Conservation (phyloP, 1,139 yeast genomes). For the Debaryomyces coudertii region DNA sequence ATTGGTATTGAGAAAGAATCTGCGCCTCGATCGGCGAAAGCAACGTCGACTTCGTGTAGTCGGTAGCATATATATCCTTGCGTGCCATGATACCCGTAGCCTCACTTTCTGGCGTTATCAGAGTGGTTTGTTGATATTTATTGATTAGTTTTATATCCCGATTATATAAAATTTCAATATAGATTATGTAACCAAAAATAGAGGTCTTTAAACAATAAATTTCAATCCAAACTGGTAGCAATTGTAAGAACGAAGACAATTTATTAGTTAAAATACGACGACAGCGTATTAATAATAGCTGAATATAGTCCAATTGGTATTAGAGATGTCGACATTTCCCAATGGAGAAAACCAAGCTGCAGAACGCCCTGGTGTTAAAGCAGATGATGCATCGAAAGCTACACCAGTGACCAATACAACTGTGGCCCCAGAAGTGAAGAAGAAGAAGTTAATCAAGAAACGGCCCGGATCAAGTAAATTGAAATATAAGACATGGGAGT, state of each 20-base stretch:
- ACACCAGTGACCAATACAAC: slow-evolving; percentile 8
- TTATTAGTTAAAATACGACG: neutral
- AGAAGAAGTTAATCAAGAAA: slow-evolving; percentile 44
- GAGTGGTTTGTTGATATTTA: neutral
- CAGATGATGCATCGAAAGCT: neutral
- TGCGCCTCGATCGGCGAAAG: slow-evolving; percentile 43
- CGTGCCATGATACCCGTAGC: slow-evolving; percentile 13
- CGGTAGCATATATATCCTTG: slow-evolving; percentile 23
- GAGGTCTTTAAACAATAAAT: slow-evolving; percentile 3
- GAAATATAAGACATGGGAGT: slow-evolving; percentile 59
- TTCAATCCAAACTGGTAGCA: slow-evolving; percentile 8
- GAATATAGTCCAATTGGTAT: slow-evolving; percentile 3
- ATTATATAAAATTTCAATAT: neutral
- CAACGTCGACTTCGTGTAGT: slow-evolving; percentile 33
- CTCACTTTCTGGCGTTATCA: neutral
- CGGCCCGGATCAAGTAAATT: slow-evolving; percentile 40
- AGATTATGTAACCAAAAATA: slow-evolving; percentile 1
- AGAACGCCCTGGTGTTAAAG: neutral
- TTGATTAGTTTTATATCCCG: neutral
- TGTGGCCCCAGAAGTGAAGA: slow-evolving; percentile 15
- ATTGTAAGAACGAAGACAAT: neutral
- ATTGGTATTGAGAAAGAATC: slow-evolving; percentile 51
- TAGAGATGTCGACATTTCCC: neutral
- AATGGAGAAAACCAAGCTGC: slow-evolving; percentile 2
- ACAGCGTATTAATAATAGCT: neutral